Base-by-base conservation (phyloP, 1,139 yeast genomes). In the Pichia sorboxylosa region DNA sequence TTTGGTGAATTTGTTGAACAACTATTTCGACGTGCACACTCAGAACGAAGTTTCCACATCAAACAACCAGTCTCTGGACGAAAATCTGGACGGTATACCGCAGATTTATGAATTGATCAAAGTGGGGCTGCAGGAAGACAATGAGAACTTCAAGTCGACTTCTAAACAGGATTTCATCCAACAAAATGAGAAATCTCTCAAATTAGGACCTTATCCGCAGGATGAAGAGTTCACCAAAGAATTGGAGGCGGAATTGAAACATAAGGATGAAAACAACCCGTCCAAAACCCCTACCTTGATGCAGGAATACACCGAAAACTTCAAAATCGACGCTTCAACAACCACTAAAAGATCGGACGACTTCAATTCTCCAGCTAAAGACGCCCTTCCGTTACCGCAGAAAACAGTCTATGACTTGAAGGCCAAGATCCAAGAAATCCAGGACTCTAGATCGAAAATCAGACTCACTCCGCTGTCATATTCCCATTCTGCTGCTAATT, bases 201-300 rank as follows among this genome's bases (percentile, higher is more conserved):
- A 73, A 47, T 63, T 90, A 31, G 97, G 98, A 1, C 74, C 73
- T 39, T 61, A 81, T 48, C 97, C 96, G 8, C 59, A 78, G 49
- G 97, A 87, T 43, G 75, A 85, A 9, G 95, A 84, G 33, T 82
- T 82, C 42, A 69, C 73, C 30, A 77, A 76, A 46, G 98, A 90
- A 52, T 69, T 90, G 21, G 92, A 81, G 51, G 74, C 85, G 2
- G 94, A 83, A 50, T 61, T 90, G 39, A 78, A 78, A 49, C 72
- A 75, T 34, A 77, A 75, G 51, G 96, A 87, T 14, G 4, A 20
- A 25, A 13, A 33, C 39, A 40, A n/a, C 6, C 11, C 3, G 4
- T 26, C 43, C 30, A 28, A 32, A 28, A 42, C 42, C 29, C 61
- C 57, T 37, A 56, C 69, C 0, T 50, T 69, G 28, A 57, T 63